A percentile compares a stretch with the other conserved stretches of the same genome.
Evolutionary conservation across 2,329 filamentous ascomycete genomes (phyloP).

Genomic region (Alternaria novae-zelandiae): DNA sequence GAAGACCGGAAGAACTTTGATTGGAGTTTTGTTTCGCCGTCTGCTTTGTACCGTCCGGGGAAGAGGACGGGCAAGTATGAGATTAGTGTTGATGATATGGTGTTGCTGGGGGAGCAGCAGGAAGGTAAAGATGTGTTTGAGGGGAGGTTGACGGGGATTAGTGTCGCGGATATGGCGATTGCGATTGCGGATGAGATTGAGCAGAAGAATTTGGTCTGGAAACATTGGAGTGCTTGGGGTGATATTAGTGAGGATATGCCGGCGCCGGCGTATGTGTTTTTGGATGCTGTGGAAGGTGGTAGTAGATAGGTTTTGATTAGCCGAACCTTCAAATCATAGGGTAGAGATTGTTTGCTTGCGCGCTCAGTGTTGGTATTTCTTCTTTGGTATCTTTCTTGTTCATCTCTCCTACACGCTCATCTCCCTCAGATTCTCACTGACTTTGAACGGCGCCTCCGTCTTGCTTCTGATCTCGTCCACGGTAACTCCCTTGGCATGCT

Average conservation of each 20-base stretch:
- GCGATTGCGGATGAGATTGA: constrained; percentile 46
- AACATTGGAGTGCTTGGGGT: constrained; percentile 42
- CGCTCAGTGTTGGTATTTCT: neutral
- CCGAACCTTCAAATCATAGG: neutral
- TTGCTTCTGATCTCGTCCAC: constrained; percentile 88
- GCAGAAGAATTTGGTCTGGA: constrained; percentile 31
- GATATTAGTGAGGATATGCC: constrained; percentile 40
- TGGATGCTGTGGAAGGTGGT: constrained; percentile 29
- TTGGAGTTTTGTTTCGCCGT: constrained; percentile 45
- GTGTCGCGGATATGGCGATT: constrained; percentile 43
- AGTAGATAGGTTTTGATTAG: neutral
- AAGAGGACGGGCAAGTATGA: constrained; percentile 41
- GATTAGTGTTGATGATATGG: constrained; percentile 42
- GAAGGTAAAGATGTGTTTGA: constrained; percentile 35
- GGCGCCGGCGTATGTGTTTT: constrained; percentile 30
- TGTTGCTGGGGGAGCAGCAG: constrained; percentile 32
- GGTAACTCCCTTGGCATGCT: constrained; percentile 85
- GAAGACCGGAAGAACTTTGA: constrained; percentile 41
- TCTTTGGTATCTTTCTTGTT: neutral
- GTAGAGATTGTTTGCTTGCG: neutral
- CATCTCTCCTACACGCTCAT: constrained; percentile 58
- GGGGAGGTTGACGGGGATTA: constrained; percentile 41
- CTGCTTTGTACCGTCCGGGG: constrained; percentile 44
- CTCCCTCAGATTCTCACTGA: constrained; percentile 79
- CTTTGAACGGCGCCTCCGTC: constrained; percentile 84